phyloP scores from a whole-genome alignment of 176 grass and related monocot genomes.

The Aegilops speltoides region DNA sequence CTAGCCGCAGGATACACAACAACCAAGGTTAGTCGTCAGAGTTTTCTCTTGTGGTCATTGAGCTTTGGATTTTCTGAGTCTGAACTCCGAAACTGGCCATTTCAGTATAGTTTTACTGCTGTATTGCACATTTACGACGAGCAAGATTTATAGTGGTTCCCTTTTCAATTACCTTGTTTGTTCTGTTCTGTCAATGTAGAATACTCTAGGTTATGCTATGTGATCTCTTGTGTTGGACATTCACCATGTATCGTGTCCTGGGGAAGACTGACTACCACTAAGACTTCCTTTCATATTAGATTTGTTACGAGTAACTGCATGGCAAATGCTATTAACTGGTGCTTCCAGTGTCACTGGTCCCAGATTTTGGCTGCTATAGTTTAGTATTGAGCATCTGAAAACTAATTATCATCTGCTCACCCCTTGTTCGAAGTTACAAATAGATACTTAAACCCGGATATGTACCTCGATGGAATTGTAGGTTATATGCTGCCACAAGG shows the following conservation, averaged over 20 bases:
- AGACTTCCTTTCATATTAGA: neutral
- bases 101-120: neutral
- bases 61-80: neutral
- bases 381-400: neutral
- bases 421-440: neutral
- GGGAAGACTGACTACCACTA: neutral
- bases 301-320: neutral
- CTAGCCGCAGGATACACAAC: constrained; percentile 96
- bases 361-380: neutral
- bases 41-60: neutral
- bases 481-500: neutral
- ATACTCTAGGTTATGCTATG: neutral
- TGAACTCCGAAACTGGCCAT: neutral
- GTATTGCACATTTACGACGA: neutral
- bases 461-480: neutral
- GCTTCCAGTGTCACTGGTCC: neutral
- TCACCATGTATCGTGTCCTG: neutral
- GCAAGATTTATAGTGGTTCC: neutral
- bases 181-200: neutral
- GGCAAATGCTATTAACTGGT: neutral
- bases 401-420: neutral
- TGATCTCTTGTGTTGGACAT: constrained; percentile 4
- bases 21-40: constrained; percentile 65
- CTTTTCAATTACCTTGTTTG: neutral
- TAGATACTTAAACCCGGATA: neutral